Base-by-base conservation (phyloP, 768 basidiomycete species). In the Harrya chromipes region DNA sequence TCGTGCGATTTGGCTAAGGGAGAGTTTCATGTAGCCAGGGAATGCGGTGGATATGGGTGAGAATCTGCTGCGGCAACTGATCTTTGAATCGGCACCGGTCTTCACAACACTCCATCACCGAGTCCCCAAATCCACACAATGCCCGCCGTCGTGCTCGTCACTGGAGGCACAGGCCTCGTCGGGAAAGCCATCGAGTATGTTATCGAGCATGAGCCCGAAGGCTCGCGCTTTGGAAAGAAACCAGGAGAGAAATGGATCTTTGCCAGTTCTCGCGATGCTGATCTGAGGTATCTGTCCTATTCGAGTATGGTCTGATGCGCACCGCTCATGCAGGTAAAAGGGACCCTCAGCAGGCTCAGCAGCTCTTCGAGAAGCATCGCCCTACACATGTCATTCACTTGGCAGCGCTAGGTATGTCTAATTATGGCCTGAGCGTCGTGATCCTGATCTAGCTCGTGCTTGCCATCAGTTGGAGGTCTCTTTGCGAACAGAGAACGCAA, bases 401-500 rank as follows among this genome's bases (percentile, higher is more conserved):
- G 40, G 94, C 94, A 31, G 94, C 94, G 6, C 80, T 92, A 36
- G 91, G 90, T 92, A 61, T n/a, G 83, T 46, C 21, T 24, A 61
- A 16, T 13, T 33, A 44, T 39, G 19, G 12, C 21, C 26, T 29
- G 48, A 23, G 27, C 17, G 13, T 16, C 14, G 33, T 6, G 33
- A 33, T 50, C 21, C 19, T 35, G 41, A 56, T 48, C 39, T 4
- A 39, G 24, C 47, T 63, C 23, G 48, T 40, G 41, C 23, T 16
- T 35, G 35, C 17, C 43, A 52, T 42, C 53, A 92, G 94, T 98
- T 46, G 95, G 94, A 5, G 94, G 94, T 11, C 75, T 97, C 17
- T 98, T 95, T 77, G 87, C 82, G 64, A 97, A 97, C 73, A 94
- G 97, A 88, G 87, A 88, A 64, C 84, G 86, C 74, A 97, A 97